phyloP scores from a whole-genome alignment of 352 stramenopile genomes.

The Globisporangium radiosum region DNA sequence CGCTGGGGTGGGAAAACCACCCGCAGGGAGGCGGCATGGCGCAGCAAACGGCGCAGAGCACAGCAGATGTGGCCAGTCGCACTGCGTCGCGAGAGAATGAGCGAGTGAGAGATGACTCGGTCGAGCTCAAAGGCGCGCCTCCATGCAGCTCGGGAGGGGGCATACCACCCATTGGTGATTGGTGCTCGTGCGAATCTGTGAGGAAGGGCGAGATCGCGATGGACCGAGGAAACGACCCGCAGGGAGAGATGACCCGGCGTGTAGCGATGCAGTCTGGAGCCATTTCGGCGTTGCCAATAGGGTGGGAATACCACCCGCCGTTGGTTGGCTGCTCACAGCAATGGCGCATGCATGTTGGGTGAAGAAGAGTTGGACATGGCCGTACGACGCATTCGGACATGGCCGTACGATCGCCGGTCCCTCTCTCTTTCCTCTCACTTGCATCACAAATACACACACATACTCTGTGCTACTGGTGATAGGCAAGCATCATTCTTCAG shows the following conservation, averaged over 20 bases:
- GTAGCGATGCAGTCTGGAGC: not conserved
- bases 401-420: not conserved
- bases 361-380: not conserved
- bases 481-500: too few relatives aligned
- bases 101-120: slow-evolving; percentile 1
- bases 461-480: too few relatives aligned
- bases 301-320: not conserved
- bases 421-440: not conserved
- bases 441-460: too few relatives aligned
- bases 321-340: not conserved
- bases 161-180: slow-evolving; percentile 5
- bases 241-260: not conserved
- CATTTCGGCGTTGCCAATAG: not conserved
- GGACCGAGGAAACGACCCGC: not conserved
- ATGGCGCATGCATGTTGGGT: not conserved
- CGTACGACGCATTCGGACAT: not conserved
- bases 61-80: not conserved
- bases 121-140: not conserved
- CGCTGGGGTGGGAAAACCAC: slow-evolving; percentile 3
- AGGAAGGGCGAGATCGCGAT: not conserved
- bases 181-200: not conserved
- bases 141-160: not conserved
- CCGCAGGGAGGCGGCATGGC: not conserved
- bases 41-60: not conserved
- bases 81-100: too few relatives aligned